Evolutionary conservation across 164 flowering plant genomes (phyloP).

Genomic region (Vitis cinerea): DNA sequence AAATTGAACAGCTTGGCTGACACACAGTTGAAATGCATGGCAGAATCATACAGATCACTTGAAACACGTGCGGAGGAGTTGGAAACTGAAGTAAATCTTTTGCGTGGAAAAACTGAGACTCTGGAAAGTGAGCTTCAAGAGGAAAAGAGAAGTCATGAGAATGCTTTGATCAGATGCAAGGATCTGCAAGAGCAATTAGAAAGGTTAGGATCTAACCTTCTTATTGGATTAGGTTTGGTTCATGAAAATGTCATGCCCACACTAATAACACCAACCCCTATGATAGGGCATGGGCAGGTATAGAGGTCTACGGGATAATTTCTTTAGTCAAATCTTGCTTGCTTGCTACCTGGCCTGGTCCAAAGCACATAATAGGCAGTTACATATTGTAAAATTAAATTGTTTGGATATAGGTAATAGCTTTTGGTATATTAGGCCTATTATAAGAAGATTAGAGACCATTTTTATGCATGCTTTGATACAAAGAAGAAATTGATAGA

Average conservation of each 20-base stretch:
- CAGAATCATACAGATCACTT: slow-evolving; percentile 88
- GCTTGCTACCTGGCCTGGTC: background rate
- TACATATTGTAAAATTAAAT: background rate
- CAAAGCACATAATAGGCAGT: background rate
- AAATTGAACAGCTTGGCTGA: slow-evolving; percentile 83
- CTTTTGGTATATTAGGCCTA: background rate
- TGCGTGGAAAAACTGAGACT: slow-evolving; percentile 49
- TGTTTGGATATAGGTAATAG: background rate
- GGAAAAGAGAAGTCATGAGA: slow-evolving; percentile 57
- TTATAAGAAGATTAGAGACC: background rate
- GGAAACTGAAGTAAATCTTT: slow-evolving; percentile 58
- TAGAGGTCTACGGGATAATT: background rate
- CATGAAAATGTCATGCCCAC: background rate
- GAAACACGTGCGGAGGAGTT: slow-evolving; percentile 72
- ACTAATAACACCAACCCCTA: background rate
- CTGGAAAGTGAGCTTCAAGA: slow-evolving; percentile 72
- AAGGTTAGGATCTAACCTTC: slow-evolving; percentile 48
- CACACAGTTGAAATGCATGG: slow-evolving; percentile 98
- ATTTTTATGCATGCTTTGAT: background rate
- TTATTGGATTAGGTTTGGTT: background rate
- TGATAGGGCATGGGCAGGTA: background rate
- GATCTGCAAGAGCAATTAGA: slow-evolving; percentile 71
- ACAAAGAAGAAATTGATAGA: background rate
- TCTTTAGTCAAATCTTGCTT: too few species aligned
- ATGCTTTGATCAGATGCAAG: slow-evolving; percentile 58